Conservation (phyloP, 495 filamentous ascomycete genomes). For the Lepraria neglecta region DNA sequence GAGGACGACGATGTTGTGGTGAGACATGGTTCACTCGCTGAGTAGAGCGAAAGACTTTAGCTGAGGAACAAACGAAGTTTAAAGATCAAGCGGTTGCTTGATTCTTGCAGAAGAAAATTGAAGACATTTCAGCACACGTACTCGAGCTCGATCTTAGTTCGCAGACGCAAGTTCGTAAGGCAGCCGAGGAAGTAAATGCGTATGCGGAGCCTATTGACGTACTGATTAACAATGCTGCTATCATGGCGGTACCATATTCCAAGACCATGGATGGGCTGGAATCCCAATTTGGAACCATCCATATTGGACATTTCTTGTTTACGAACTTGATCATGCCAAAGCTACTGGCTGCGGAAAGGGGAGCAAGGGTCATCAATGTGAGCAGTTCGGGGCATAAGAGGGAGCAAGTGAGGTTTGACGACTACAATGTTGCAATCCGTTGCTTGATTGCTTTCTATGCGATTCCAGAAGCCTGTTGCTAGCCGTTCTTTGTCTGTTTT, state of each 20-base stretch:
- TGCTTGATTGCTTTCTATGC: no score
- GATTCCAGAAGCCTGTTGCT: no score
- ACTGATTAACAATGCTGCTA: slow-evolving; percentile 31
- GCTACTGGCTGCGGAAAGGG: slow-evolving; percentile 27
- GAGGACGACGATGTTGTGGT: no score
- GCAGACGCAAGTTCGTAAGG: slow-evolving; percentile 37
- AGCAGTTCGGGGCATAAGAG: neutral
- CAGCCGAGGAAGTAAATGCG: slow-evolving; percentile 40
- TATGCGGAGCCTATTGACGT: slow-evolving; percentile 38
- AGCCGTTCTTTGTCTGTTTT: no score
- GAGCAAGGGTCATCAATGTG: neutral
- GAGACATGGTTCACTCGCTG: no score
- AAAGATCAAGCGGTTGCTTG: no score
- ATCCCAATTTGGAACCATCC: slow-evolving; percentile 30
- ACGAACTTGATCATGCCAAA: slow-evolving; percentile 42
- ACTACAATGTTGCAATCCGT: slow-evolving; percentile 30
- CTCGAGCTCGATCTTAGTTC: slow-evolving; percentile 38
- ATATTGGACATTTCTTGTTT: slow-evolving; percentile 35
- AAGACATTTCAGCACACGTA: no score
- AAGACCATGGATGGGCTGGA: slow-evolving; percentile 36
- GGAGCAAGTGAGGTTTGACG: neutral
- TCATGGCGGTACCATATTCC: slow-evolving; percentile 32
- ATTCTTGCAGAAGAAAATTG: no score
- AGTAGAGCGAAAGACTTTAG: no score
- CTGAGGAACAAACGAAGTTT: no score